phyloP scores from a whole-genome alignment of 208 protist species.

The Tritrichomonas musculus region DNA sequence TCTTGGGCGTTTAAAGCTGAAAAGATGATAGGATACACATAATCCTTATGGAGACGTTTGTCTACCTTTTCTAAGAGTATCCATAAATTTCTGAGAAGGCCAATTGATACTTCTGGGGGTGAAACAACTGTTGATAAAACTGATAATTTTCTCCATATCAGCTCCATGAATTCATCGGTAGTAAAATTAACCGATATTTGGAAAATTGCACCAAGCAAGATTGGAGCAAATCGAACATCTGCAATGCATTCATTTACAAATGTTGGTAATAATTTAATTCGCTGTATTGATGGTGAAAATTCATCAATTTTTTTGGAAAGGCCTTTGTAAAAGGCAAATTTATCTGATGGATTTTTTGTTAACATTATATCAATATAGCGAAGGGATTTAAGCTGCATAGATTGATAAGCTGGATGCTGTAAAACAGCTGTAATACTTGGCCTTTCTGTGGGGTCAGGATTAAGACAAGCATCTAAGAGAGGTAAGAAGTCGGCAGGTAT shows the following conservation, averaged over 20 bases:
- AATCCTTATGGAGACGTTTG: background rate
- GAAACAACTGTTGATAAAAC: background rate
- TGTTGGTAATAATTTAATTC: conserved; percentile 1
- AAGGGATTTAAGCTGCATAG: background rate
- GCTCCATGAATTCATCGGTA: background rate
- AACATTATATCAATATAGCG: conserved; percentile 2
- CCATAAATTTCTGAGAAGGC: background rate
- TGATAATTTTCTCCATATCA: background rate
- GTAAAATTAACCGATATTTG: background rate
- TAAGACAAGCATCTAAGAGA: background rate
- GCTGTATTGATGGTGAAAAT: background rate
- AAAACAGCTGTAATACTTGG: background rate
- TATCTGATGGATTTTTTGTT: background rate
- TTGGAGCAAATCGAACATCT: background rate
- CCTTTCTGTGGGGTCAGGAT: background rate
- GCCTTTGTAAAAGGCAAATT: conserved; percentile 1
- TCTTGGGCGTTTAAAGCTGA: background rate
- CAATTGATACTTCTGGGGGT: background rate
- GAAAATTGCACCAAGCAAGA: background rate
- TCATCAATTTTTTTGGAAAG: background rate
- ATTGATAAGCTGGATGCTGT: background rate
- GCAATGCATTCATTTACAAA: background rate
- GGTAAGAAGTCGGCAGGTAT: background rate
- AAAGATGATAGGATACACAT: background rate
- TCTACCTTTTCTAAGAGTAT: background rate